Evolutionary conservation across 1,284 basidiomycete genomes (phyloP), one percentile per base, ranked within the genome.

Genomic region (Melampsora larici-populina): DNA sequence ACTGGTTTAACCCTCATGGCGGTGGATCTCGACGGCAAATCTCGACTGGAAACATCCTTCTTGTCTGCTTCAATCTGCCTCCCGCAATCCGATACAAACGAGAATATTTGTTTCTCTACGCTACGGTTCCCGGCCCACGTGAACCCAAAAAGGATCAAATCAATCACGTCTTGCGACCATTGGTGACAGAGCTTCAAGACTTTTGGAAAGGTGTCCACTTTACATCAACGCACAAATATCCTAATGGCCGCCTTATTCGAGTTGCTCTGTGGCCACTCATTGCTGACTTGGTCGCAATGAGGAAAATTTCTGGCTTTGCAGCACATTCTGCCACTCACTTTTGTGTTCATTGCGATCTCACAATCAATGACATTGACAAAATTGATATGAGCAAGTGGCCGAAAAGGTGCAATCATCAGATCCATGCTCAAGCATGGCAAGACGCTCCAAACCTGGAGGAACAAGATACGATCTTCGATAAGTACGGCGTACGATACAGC

Each of bases 251-350:
- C n/a, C n/a, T n/a, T n/a, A n/a, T n/a, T n/a, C n/a, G n/a, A n/a
- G n/a, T n/a, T n/a, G n/a, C n/a, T n/a, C n/a, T n/a, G n/a, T n/a
- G n/a, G n/a, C n/a, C n/a, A n/a, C n/a, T n/a, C n/a, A n/a, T n/a
- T n/a, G n/a, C n/a, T n/a, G n/a, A n/a, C n/a, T n/a, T n/a, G n/a
- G n/a, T n/a, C n/a, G n/a, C n/a, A n/a, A n/a, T n/a, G n/a, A n/a
- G n/a, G n/a, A n/a, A n/a, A n/a, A n/a, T n/a, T 13, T 46, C 73
- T 3, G 73, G 73, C n/a, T 75, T 75, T 46, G 40, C 73, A 17
- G 13, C 65, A 26, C 73, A 68, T 31, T 36, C 15, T 8, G 29
- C 64, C 4, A 55, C 31, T 0, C 36, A 17, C 18, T 68, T 68
- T 36, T 75, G 64, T 36, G 58, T 48, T 24, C 55, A 51, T 24